Conservation (phyloP, 108 stramenopile species). For the Epithemia pelagica region DNA sequence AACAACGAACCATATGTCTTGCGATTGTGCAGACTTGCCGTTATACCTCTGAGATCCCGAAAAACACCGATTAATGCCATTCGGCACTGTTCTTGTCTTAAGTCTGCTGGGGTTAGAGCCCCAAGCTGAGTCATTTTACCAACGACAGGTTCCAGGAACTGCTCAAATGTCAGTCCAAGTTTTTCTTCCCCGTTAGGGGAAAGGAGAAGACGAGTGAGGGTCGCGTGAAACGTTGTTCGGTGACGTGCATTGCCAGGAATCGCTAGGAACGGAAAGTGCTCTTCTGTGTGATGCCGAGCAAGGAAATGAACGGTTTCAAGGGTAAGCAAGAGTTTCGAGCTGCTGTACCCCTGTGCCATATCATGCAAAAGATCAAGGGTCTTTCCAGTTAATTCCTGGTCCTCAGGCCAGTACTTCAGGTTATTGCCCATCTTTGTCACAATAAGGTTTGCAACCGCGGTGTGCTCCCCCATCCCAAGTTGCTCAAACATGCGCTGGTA, state of each 20-base stretch:
- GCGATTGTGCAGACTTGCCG: conserved; percentile 89
- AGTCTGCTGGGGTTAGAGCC: conserved; percentile 44
- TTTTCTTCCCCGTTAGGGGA: conserved; percentile 85
- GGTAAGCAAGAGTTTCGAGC: conserved; percentile 87
- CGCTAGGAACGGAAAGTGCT: conserved; percentile 92
- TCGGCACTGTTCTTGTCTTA: conserved; percentile 67
- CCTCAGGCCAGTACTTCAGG: conserved; percentile 94
- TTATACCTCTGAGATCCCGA: conserved; percentile 90
- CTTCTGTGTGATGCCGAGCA: conserved; percentile 87
- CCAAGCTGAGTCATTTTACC: conserved; percentile 61
- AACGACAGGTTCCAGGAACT: conserved; percentile 91
- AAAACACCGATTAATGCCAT: conserved; percentile 87
- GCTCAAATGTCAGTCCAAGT: conserved; percentile 81
- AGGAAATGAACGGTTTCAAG: conserved; percentile 93
- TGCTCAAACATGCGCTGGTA: conserved; percentile 93
- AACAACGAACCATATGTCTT: conserved; percentile 87
- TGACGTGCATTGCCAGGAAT: conserved; percentile 77
- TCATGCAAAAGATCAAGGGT: conserved; percentile 92
- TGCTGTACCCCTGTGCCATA: conserved; percentile 93
- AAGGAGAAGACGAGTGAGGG: conserved; percentile 84
- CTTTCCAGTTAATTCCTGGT: conserved; percentile 79
- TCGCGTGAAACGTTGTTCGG: conserved; percentile 92
- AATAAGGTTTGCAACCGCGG: conserved; percentile 89
- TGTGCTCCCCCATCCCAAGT: conserved; percentile 93
- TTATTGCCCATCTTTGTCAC: conserved; percentile 96